Evolutionary conservation across 2,329 filamentous ascomycete genomes (phyloP).

Genomic region (Pyrenophora seminiperda): DNA sequence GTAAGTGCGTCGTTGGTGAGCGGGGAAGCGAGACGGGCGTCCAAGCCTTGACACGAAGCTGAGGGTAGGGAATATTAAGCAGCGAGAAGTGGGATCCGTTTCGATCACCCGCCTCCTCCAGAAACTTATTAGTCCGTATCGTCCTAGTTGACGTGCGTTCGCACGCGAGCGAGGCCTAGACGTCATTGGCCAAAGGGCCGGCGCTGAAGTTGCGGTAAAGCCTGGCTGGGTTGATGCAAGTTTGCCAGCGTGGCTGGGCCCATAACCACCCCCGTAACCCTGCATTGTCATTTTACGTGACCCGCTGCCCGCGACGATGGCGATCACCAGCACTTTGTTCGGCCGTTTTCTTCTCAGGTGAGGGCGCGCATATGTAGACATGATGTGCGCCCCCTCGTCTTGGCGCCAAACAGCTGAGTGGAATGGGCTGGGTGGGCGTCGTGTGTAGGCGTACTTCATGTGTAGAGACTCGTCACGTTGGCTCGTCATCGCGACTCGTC

Average conservation of each 20-base stretch:
- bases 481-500: not conserved
- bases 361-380: constrained; percentile 1
- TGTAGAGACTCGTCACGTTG: constrained; percentile 2
- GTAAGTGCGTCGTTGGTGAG: constrained; percentile 2
- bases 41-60: constrained; percentile 21
- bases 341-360: constrained; percentile 8
- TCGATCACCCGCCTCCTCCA: constrained; percentile 26
- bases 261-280: constrained; percentile 21
- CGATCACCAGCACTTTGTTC: constrained; percentile 6
- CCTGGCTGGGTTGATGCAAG: constrained; percentile 17
- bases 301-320: constrained; percentile 9
- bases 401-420: constrained; percentile 19
- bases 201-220: constrained; percentile 15
- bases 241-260: constrained; percentile 25
- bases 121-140: constrained; percentile 20
- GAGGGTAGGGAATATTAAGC: constrained; percentile 30
- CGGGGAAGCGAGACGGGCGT: constrained; percentile 18
- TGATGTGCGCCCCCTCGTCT: constrained; percentile 10
- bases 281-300: constrained; percentile 18
- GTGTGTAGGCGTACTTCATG: constrained; percentile 4
- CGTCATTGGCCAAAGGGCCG: constrained; percentile 24
- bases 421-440: constrained; percentile 21
- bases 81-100: constrained; percentile 10
- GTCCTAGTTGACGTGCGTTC: constrained; percentile 24
- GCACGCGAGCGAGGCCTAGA: constrained; percentile 17